Conservation (phyloP, 192 early-diverging fungal species). For the Linnemannia zychae region DNA sequence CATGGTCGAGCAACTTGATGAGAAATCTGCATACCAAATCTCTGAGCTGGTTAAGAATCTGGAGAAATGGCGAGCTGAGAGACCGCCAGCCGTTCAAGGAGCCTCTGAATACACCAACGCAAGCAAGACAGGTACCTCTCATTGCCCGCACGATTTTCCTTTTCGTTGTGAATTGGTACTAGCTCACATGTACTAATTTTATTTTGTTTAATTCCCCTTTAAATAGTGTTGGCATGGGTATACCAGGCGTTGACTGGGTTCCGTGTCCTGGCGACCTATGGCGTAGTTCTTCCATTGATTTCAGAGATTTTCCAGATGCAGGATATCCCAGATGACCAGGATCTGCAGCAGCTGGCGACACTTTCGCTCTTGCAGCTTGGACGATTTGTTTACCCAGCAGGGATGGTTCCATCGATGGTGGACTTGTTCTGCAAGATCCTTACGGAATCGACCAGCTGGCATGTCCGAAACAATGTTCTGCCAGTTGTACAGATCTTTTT, state of each 20-base stretch:
- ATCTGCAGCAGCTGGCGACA: conserved; percentile 73
- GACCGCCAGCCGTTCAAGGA: conserved; percentile 52
- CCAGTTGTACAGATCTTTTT: conserved; percentile 90
- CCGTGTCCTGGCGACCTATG: conserved; percentile 68
- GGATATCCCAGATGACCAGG: conserved; percentile 78
- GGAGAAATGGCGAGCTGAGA: conserved; percentile 56
- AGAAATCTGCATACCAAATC: conserved; percentile 50
- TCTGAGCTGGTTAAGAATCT: conserved; percentile 44
- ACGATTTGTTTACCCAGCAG: conserved; percentile 65
- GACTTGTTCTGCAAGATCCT: conserved; percentile 70
- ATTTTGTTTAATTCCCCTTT: background rate
- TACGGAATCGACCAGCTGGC: conserved; percentile 77
- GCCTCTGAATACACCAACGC: conserved; percentile 80
- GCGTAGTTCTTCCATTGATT: conserved; percentile 66
- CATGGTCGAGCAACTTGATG: conserved; percentile 50
- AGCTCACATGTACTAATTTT: background rate
- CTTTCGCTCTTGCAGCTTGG: conserved; percentile 65
- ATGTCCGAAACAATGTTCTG: conserved; percentile 81
- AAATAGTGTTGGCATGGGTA: conserved; percentile 76
- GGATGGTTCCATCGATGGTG: conserved; percentile 62
- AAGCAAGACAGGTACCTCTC: conserved; percentile 75
- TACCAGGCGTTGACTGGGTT: conserved; percentile 66
- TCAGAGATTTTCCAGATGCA: conserved; percentile 78
- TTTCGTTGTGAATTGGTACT: background rate
- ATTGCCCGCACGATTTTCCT: background rate